phyloP scores from a whole-genome alignment of 768 basidiomycete species.

The Amanita brunnescens region DNA sequence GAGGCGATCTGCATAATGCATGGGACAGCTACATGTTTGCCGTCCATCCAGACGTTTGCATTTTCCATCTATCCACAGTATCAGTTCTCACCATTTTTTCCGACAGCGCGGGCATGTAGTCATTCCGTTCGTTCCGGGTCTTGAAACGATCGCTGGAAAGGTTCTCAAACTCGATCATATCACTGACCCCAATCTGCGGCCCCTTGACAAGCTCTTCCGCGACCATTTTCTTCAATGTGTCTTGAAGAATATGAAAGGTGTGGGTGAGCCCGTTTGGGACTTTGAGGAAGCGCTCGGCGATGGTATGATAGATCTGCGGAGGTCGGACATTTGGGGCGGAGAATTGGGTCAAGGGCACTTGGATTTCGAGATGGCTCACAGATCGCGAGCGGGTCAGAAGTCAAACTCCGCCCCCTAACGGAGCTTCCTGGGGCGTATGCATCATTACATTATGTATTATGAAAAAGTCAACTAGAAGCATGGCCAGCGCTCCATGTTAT shows the following conservation, averaged over 20 bases:
- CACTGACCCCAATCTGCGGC: too few relatives aligned
- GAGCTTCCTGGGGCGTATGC: too few relatives aligned
- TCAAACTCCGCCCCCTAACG: too few relatives aligned
- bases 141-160: background rate
- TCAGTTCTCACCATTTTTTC: background rate
- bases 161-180: too few relatives aligned
- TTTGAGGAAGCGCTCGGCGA: background rate
- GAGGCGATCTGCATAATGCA: background rate
- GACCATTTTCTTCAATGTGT: constrained; percentile 1
- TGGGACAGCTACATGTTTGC: background rate
- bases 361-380: constrained; percentile 17
- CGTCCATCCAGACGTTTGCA: background rate
- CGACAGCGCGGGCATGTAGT: background rate
- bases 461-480: too few relatives aligned
- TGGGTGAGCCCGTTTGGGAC: background rate
- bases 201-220: background rate
- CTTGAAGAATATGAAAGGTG: constrained; percentile 1
- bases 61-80: background rate
- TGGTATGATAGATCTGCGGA: background rate
- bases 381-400: too few relatives aligned
- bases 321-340: constrained; percentile 10
- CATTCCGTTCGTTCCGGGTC: background rate
- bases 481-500: constrained; percentile 7
- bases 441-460: too few relatives aligned
- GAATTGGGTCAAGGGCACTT: constrained; percentile 16